phyloP scores from a whole-genome alignment of 306 rosid species.

The Abrus precatorius region DNA sequence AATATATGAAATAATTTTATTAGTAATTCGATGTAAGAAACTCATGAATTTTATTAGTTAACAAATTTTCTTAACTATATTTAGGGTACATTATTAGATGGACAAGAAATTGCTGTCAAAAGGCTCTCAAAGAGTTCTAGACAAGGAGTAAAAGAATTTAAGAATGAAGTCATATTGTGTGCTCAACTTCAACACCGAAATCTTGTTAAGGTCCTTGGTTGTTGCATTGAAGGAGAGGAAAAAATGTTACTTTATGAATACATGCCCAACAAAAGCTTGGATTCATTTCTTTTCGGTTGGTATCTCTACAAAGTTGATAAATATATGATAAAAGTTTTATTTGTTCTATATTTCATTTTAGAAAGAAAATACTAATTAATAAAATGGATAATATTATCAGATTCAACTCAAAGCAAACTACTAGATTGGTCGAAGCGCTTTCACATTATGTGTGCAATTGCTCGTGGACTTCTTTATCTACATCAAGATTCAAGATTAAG shows the following conservation, averaged over 20 bases:
- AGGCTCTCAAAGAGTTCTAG: constrained; percentile 43
- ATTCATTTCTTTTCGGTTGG: constrained; percentile 37
- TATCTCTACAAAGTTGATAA: background rate
- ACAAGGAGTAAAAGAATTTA: constrained; percentile 39
- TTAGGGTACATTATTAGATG: constrained; percentile 36
- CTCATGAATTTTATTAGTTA: background rate
- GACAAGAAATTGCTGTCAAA: constrained; percentile 45
- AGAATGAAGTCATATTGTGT: constrained; percentile 41
- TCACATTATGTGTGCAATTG: constrained; percentile 6
- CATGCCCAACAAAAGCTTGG: constrained; percentile 38
- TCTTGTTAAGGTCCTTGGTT: constrained; percentile 41
- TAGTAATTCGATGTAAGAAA: background rate
- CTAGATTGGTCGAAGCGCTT: constrained; percentile 25
- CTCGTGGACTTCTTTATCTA: constrained; percentile 40
- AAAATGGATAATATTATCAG: background rate
- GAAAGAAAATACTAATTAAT: background rate
- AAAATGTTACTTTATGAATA: constrained; percentile 41
- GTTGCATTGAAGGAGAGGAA: constrained; percentile 36
- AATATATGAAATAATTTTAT: background rate
- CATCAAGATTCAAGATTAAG: constrained; percentile 45
- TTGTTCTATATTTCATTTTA: background rate
- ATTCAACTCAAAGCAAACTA: constrained; percentile 8
- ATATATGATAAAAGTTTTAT: background rate
- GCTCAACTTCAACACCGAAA: constrained; percentile 37
- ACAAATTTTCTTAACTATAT: background rate